Base-by-base conservation (phyloP, 2,329 filamentous ascomycete genomes). In the Aotearoamyces nothofagi region DNA sequence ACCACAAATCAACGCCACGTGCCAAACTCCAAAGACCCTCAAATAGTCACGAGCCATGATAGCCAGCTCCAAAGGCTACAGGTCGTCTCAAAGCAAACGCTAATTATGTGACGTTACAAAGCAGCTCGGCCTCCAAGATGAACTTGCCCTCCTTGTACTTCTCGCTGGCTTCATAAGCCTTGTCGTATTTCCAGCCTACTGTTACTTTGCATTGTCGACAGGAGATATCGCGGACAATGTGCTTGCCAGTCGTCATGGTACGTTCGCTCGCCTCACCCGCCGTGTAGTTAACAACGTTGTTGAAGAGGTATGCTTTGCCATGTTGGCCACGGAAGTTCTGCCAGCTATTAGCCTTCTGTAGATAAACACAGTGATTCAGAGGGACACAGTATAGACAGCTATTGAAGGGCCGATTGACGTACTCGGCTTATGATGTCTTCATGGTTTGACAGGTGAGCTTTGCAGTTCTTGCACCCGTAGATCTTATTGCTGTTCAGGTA, bases 101-200 rank as follows among this genome's bases (percentile, higher is more conserved):
- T 20, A 8, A 20, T 22, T 34, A 52, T 74, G 44, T 61, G 35
- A 94, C 84, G 41, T 73, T 76, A 54, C 80, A 87, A 22, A 96
- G 63, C 39, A 94, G 57, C 59, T 93, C 86, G 17, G 80, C 81
- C 61, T 96, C 87, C 33, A 98, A 65, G 35, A 98, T 98, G 52
- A 80, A 96, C 59, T 96, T 98, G 32, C 84, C 86, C 63, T 98
- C 90, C 62, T 98, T 98, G 59, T 98, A 98, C 58, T 93, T 93
- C 66, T 98, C 87, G 39, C 67, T 76, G 17, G 62, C 56, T 60
- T 98, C 90, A 52, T 80, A 96, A 1, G 90, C 90, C 60, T 92
- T 93, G 56, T 98, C 90, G 53, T 98, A 98, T 55, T 93, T 96
- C 90, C 90, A 98, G 19, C 90, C 90, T 30, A 98, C 90, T 16